Conservation (phyloP, 2,329 filamentous ascomycete genomes). For the Daldinia sp. region DNA sequence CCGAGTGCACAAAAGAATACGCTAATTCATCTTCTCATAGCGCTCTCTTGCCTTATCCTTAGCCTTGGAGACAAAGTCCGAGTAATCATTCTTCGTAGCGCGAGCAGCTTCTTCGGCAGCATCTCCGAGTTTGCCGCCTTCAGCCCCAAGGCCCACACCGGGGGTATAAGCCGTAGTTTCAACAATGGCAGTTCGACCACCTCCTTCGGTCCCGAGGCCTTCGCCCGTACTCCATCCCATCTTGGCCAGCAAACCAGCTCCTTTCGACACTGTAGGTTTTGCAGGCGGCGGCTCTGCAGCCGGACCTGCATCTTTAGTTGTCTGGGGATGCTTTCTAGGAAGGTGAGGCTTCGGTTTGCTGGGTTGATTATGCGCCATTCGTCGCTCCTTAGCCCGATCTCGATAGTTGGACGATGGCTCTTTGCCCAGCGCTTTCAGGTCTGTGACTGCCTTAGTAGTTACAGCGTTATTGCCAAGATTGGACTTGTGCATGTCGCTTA, state of each 20-base stretch:
- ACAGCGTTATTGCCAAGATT: constrained; percentile 45
- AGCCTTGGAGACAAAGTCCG: constrained; percentile 69
- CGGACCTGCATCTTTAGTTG: constrained; percentile 49
- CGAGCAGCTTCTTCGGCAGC: constrained; percentile 69
- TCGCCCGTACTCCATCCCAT: constrained; percentile 75
- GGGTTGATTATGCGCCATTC: constrained; percentile 68
- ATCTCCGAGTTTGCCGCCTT: constrained; percentile 74
- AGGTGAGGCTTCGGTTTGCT: constrained; percentile 56
- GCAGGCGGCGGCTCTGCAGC: constrained; percentile 49
- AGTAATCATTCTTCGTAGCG: constrained; percentile 67
- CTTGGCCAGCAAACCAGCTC: constrained; percentile 73
- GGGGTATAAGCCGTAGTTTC: constrained; percentile 70
- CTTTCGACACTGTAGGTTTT: constrained; percentile 62
- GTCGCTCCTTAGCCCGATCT: constrained; percentile 73
- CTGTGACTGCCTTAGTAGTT: constrained; percentile 43
- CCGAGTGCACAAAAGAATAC: not conserved
- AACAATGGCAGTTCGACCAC: constrained; percentile 70
- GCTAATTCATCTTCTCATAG: constrained; percentile 63
- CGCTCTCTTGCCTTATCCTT: constrained; percentile 73
- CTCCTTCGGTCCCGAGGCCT: constrained; percentile 69
- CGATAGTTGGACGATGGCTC: constrained; percentile 58
- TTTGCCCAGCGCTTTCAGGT: constrained; percentile 48
- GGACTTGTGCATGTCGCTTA: constrained; percentile 54
- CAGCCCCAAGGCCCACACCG: constrained; percentile 74
- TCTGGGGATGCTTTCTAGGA: constrained; percentile 40